phyloP scores from a whole-genome alignment of 257 asterid genomes.

The Primulina huaijiensis region DNA sequence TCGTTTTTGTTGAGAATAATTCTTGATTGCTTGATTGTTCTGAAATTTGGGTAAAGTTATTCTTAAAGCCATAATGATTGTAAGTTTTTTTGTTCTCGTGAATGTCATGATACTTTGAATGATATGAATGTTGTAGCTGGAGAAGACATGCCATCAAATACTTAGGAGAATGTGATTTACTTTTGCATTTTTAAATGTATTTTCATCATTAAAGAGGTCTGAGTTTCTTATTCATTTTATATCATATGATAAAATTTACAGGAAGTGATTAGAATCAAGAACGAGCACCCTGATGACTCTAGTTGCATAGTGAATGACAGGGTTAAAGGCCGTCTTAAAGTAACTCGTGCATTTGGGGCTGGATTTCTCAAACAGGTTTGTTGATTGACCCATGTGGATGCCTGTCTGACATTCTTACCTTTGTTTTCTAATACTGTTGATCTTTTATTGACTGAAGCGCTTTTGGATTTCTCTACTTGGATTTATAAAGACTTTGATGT shows the following conservation, averaged over 20 bases:
- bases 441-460: conserved; percentile 1
- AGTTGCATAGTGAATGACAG: conserved; percentile 88
- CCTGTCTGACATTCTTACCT: neutral
- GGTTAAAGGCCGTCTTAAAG: conserved; percentile 96
- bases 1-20: neutral
- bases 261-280: conserved; percentile 89
- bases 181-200: conserved; percentile 5
- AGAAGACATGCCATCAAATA: neutral
- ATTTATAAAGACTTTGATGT: conserved; percentile 13
- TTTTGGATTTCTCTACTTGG: conserved; percentile 8
- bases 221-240: conserved; percentile 18
- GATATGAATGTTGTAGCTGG: neutral
- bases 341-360: conserved; percentile 99
- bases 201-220: conserved; percentile 11
- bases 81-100: neutral
- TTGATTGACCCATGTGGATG: conserved; percentile 5
- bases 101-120: neutral
- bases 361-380: conserved; percentile 93
- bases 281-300: conserved; percentile 93
- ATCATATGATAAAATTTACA: conserved; percentile 30
- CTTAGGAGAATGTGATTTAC: neutral
- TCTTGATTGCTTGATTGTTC: neutral
- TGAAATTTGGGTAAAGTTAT: neutral
- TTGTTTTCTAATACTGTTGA: conserved; percentile 14
- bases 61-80: neutral